These are phyloP conservation scores for Talaromyces proteolyticus DNA, from an alignment of 495 filamentous ascomycete species.

Conservation along the genomic window DNA sequence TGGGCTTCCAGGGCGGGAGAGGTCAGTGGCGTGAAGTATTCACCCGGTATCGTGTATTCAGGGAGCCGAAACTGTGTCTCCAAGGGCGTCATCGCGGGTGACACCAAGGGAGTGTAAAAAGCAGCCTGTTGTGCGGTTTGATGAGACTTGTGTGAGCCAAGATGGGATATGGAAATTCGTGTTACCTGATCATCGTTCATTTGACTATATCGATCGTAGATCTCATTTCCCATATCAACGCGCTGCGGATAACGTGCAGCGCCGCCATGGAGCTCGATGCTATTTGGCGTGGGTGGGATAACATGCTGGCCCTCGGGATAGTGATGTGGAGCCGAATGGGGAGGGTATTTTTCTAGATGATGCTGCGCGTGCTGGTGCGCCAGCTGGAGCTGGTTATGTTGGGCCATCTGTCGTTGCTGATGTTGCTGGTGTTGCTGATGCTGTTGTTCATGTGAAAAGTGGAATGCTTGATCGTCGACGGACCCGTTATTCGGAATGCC, in stretches of 20 bases:
- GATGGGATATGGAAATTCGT: not conserved
- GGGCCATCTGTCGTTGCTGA: conserved; percentile 25
- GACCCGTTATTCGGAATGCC: conserved; percentile 5
- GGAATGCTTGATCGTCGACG: conserved; percentile 11
- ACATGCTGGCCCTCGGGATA: conserved; percentile 48
- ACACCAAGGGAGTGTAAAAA: conserved; percentile 89
- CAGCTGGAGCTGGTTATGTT: conserved; percentile 44
- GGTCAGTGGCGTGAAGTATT: conserved; percentile 89
- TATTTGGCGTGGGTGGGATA: conserved; percentile 90
- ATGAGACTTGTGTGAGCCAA: not conserved
- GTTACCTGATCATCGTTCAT: conserved; percentile 78
- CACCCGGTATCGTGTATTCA: conserved; percentile 77
- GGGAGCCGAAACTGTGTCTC: conserved; percentile 77
- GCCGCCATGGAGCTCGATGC: conserved; percentile 76
- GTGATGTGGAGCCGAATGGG: conserved; percentile 40
- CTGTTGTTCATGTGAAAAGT: conserved; percentile 16
- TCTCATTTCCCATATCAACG: conserved; percentile 54
- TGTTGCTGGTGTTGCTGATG: conserved; percentile 6
- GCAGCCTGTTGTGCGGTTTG: conserved; percentile 30
- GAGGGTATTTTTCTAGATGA: conserved; percentile 46
- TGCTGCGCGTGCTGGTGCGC: conserved; percentile 33
- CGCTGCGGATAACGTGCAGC: conserved; percentile 56
- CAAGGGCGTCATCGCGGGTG: conserved; percentile 88
- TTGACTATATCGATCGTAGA: conserved; percentile 67
- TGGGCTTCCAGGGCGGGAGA: conserved; percentile 88